A percentile compares a stretch with the other conserved stretches of the same genome.
phyloP scores from a whole-genome alignment of 768 basidiomycete species.

The Boletus insuetus region DNA sequence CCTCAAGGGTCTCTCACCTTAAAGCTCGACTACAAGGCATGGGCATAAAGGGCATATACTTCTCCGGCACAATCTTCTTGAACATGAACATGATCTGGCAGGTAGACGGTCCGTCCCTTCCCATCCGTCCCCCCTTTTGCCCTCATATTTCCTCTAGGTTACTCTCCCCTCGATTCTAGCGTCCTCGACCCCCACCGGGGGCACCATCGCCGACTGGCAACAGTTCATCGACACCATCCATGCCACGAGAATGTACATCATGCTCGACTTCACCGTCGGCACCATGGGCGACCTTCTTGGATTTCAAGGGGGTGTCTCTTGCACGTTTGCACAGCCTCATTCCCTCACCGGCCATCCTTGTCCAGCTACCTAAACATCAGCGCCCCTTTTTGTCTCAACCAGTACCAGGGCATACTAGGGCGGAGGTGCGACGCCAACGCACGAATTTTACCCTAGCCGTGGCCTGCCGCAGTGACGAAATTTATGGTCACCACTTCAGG shows the following conservation, averaged over 20 bases:
- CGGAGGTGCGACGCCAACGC: too few relatives aligned
- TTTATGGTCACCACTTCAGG: too few relatives aligned
- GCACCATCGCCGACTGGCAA: constrained; percentile 78
- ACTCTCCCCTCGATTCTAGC: constrained; percentile 89
- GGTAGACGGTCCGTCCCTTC: constrained; percentile 75
- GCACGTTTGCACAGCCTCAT: constrained; percentile 1
- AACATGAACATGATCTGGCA: constrained; percentile 99
- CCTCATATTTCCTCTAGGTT: constrained; percentile 44
- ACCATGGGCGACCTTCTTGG: constrained; percentile 87
- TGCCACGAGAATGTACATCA: constrained; percentile 82
- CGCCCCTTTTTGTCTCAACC: constrained; percentile 73
- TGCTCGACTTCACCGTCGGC: too few relatives aligned
- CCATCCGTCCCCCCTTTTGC: background rate
- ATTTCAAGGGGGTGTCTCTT: constrained; percentile 69
- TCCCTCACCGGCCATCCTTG: constrained; percentile 12
- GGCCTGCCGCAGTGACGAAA: too few relatives aligned
- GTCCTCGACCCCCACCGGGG: constrained; percentile 93
- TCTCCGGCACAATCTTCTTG: constrained; percentile 86
- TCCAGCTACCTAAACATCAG: constrained; percentile 68
- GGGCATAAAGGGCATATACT: constrained; percentile 82
- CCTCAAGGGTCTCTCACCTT: constrained; percentile 71
- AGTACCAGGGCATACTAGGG: constrained; percentile 47
- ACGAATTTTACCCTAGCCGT: too few relatives aligned
- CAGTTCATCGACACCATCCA: constrained; percentile 75
- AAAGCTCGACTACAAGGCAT: constrained; percentile 85